Conservation (phyloP, 108 stramenopile genomes). For the Chaetoceros tenuissimus region DNA sequence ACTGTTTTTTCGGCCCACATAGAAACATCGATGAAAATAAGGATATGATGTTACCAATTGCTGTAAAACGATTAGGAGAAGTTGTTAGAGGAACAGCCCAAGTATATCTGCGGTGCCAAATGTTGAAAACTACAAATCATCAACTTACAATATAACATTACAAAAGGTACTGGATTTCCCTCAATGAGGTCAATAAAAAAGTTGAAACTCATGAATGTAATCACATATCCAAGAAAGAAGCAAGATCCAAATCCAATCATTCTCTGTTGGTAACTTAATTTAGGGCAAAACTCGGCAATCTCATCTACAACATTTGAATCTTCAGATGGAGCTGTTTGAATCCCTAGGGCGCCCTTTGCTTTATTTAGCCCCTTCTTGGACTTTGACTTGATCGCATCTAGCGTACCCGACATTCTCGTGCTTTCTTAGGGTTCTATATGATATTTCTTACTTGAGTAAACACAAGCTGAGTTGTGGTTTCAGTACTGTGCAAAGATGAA, state of each 20-base stretch:
- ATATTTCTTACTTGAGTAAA: too few relatives aligned
- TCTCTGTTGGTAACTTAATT: constrained; percentile 71
- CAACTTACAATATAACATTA: constrained; percentile 52
- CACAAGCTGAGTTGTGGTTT: too few relatives aligned
- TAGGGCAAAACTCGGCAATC: constrained; percentile 64
- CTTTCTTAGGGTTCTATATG: too few relatives aligned
- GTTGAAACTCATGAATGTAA: constrained; percentile 73
- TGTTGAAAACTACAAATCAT: constrained; percentile 17
- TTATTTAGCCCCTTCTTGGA: background rate
- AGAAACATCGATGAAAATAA: constrained; percentile 35
- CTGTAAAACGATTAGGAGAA: constrained; percentile 21
- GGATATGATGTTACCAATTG: constrained; percentile 37
- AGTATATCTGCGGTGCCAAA: too few relatives aligned
- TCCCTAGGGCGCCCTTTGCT: background rate
- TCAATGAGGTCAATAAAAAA: constrained; percentile 68
- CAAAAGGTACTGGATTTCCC: constrained; percentile 79
- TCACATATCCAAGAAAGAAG: constrained; percentile 69
- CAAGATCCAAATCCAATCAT: constrained; percentile 56
- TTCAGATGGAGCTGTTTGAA: constrained; percentile 15
- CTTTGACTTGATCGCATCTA: background rate
- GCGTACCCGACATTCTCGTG: background rate
- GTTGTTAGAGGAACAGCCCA: constrained; percentile 30
- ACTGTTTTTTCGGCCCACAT: constrained; percentile 57
- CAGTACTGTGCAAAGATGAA: too few relatives aligned
- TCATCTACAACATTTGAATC: constrained; percentile 37